Evolutionary conservation across 768 basidiomycete genomes (phyloP).

Genomic region (Tulasnella sp.): DNA sequence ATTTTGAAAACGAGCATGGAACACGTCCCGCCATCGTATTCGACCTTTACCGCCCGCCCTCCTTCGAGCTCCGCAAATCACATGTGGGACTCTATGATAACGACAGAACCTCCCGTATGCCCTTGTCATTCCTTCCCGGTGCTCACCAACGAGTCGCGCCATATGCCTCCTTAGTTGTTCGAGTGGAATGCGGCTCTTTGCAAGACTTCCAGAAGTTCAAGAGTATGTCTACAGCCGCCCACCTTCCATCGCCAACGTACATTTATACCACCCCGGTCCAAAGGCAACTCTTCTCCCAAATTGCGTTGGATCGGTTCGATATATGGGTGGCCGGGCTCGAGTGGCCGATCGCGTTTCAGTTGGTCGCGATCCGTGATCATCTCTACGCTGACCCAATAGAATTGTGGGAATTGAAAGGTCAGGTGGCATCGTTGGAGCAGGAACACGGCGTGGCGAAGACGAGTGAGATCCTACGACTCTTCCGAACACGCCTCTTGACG

Average conservation of each 20-base stretch:
- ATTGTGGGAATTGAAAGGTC: background rate
- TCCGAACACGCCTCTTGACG: background rate
- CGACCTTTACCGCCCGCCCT: background rate
- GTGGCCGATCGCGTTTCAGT: constrained; percentile 16
- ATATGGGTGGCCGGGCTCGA: background rate
- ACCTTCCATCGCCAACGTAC: background rate
- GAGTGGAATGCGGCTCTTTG: background rate
- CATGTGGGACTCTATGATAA: too few relatives aligned
- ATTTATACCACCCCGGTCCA: background rate
- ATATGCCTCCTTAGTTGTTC: constrained; percentile 10
- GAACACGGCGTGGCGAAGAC: background rate
- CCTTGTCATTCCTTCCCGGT: background rate
- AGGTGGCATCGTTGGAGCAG: background rate
- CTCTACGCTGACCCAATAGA: constrained; percentile 2
- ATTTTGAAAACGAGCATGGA: background rate
- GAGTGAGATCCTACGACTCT: constrained; percentile 10
- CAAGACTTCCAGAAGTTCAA: background rate
- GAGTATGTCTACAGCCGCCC: constrained; percentile 1
- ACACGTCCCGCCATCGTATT: background rate
- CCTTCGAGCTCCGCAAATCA: background rate
- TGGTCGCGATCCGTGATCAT: background rate
- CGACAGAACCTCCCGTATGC: background rate
- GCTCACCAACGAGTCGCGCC: background rate
- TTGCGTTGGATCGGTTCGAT: background rate
- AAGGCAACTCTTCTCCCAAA: background rate